Conservation (phyloP, 345 rosid genomes). For the Theobroma cacao region DNA sequence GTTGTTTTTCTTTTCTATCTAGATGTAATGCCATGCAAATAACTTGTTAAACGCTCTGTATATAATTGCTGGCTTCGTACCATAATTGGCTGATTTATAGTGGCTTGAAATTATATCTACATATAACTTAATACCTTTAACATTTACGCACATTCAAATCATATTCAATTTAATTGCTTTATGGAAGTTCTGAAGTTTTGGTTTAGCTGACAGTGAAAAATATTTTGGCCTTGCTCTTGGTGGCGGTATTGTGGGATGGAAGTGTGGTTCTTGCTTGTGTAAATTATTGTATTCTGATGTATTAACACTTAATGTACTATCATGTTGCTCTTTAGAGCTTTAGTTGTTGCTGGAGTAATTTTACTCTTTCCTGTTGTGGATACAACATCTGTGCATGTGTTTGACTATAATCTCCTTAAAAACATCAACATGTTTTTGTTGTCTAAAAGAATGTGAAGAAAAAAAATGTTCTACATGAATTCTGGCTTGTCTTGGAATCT, state of each 20-base stretch:
- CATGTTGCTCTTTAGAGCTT: neutral
- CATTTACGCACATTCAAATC: neutral
- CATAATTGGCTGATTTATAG: neutral
- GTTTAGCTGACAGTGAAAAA: neutral
- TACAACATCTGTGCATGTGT: neutral
- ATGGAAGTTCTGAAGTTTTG: neutral
- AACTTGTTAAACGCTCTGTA: neutral
- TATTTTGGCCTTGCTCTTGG: neutral
- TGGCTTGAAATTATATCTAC: neutral
- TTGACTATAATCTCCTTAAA: neutral
- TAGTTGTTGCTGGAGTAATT: neutral
- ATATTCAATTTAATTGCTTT: neutral
- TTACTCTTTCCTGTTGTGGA: too few species aligned
- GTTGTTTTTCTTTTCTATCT: neutral
- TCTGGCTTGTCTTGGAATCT: neutral
- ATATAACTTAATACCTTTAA: neutral
- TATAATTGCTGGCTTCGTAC: neutral
- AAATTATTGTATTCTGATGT: neutral
- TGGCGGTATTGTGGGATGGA: neutral
- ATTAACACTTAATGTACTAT: neutral
- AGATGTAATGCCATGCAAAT: neutral
- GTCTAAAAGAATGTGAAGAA: neutral
- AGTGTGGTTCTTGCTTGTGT: neutral
- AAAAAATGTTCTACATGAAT: neutral
- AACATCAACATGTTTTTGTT: neutral